Conservation (phyloP, 306 rosid species). For the Fragaria nilgerrensis region DNA sequence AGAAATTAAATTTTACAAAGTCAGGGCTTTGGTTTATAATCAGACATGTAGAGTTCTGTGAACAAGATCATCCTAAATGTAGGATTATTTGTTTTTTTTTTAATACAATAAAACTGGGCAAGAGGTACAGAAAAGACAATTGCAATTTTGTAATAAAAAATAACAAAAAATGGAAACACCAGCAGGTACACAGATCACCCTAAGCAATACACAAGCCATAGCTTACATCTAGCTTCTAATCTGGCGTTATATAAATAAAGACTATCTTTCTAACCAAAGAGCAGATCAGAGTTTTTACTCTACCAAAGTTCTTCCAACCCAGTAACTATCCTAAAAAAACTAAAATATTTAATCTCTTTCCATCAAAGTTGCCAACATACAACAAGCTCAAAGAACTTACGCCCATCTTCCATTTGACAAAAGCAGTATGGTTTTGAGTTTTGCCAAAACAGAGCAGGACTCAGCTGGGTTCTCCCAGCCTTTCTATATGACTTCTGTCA, state of each 20-base stretch:
- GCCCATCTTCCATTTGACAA: background rate
- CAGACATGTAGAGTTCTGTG: background rate
- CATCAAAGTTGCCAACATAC: background rate
- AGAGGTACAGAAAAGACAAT: background rate
- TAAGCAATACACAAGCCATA: background rate
- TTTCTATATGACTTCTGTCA: background rate
- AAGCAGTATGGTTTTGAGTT: background rate
- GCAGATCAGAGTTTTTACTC: background rate
- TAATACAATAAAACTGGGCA: background rate
- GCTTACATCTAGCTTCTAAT: background rate
- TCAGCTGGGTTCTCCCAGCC: background rate
- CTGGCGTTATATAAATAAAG: background rate
- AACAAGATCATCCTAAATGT: background rate
- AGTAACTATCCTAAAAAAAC: background rate
- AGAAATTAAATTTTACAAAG: background rate
- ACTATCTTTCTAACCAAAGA: background rate
- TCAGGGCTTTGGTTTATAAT: background rate
- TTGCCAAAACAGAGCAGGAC: background rate
- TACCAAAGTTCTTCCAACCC: background rate
- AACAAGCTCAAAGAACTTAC: background rate
- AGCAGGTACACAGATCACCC: background rate
- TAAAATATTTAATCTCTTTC: background rate
- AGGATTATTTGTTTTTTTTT: background rate
- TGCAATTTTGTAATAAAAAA: background rate
- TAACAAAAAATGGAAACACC: background rate